Percentiles rank a stretch among this genome's conserved stretches.
Conservation (phyloP, 768 basidiomycete genomes). For the Naganishia vaughanmartiniae region DNA sequence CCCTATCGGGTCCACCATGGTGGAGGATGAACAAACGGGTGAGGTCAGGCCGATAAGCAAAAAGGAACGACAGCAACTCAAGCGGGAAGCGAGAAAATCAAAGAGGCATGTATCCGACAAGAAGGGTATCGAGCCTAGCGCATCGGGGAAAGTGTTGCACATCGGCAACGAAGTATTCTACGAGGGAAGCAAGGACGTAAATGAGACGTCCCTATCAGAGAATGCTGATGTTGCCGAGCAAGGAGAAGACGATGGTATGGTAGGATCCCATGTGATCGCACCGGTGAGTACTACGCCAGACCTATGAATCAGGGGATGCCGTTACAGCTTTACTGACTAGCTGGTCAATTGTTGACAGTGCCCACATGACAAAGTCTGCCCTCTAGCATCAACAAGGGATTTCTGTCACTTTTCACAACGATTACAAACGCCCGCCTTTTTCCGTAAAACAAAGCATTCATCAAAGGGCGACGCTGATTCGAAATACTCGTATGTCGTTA, state of each 20-base stretch:
- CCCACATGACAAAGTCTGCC: constrained; percentile 84
- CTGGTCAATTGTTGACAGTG: constrained; percentile 59
- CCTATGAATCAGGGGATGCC: constrained; percentile 33
- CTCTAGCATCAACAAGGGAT: constrained; percentile 57
- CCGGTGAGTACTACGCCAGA: constrained; percentile 62
- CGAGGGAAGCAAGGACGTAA: constrained; percentile 50
- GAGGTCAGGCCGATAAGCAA: constrained; percentile 20
- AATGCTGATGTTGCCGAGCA: constrained; percentile 29
- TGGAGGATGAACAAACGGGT: constrained; percentile 17
- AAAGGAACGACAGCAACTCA: constrained; percentile 12
- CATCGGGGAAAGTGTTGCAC: constrained; percentile 16
- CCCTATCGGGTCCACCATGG: constrained; percentile 19
- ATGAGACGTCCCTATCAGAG: constrained; percentile 52
- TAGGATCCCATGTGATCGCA: constrained; percentile 78
- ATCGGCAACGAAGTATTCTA: constrained; percentile 30
- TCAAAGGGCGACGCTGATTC: constrained; percentile 79
- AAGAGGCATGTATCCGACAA: not conserved
- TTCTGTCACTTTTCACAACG: constrained; percentile 81
- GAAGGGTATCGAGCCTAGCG: not conserved
- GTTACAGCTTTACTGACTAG: constrained; percentile 24
- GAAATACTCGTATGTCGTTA: constrained; percentile 83
- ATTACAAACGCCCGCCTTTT: constrained; percentile 77
- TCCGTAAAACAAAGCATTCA: constrained; percentile 83
- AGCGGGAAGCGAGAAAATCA: constrained; percentile 17
- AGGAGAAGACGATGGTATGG: constrained; percentile 28